Evolutionary conservation across 306 rosid genomes (phyloP).

Genomic region (Oemleria cerasiformis): DNA sequence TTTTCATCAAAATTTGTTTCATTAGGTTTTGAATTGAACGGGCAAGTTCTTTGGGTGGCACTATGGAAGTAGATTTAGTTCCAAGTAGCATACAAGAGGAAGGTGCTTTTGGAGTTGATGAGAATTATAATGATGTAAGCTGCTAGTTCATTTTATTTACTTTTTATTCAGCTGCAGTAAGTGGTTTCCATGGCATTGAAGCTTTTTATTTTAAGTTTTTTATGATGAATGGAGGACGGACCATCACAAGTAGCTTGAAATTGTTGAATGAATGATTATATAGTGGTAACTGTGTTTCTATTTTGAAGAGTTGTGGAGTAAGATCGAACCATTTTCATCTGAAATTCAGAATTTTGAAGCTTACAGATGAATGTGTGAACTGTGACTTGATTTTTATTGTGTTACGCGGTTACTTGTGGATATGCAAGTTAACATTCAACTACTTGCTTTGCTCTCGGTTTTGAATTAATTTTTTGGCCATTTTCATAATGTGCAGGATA

Average conservation of each 20-base stretch:
- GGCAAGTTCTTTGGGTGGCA: slow-evolving; percentile 14
- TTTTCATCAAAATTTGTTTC: background rate
- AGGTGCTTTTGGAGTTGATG: slow-evolving; percentile 43
- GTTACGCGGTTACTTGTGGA: background rate
- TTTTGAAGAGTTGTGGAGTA: background rate
- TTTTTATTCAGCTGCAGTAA: slow-evolving; percentile 1
- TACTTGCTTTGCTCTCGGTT: slow-evolving; percentile 15
- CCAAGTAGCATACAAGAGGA: slow-evolving; percentile 48
- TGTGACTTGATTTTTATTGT: background rate
- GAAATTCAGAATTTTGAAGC: background rate
- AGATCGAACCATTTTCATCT: background rate
- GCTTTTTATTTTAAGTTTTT: background rate
- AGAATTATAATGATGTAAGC: slow-evolving; percentile 44
- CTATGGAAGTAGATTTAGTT: slow-evolving; percentile 60
- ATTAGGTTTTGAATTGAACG: slow-evolving; percentile 25
- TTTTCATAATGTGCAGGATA: slow-evolving; percentile 43
- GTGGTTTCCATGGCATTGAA: background rate
- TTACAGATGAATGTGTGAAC: background rate
- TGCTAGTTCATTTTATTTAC: slow-evolving; percentile 16
- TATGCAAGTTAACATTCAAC: slow-evolving; percentile 9
- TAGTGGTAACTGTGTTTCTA: background rate
- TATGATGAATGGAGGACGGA: too few species aligned
- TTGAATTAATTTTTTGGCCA: slow-evolving; percentile 8
- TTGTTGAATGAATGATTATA: background rate
- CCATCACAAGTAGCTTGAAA: background rate